A percentile compares a stretch with the other conserved stretches of the same genome.
phyloP scores from a whole-genome alignment of 345 rosid genomes.

The Clausena lansium region DNA sequence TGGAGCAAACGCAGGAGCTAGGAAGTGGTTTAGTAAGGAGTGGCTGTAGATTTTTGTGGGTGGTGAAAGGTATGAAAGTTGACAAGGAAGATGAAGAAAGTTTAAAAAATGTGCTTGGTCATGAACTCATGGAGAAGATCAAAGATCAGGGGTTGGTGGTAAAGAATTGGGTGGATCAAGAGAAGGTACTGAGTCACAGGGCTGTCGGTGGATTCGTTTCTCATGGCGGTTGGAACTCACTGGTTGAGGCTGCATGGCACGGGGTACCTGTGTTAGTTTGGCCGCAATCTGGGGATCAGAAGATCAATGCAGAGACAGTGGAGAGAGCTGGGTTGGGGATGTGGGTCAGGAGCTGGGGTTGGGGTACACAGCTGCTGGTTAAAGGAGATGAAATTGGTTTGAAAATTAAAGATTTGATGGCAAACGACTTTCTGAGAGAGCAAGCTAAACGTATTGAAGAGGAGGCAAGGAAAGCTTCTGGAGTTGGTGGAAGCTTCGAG shows the following conservation, averaged over 20 bases:
- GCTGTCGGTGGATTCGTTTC: slow-evolving; percentile 41
- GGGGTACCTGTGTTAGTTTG: slow-evolving; percentile 45
- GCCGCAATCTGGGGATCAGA: slow-evolving; percentile 50
- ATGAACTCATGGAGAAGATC: slow-evolving; percentile 16
- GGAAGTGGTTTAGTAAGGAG: slow-evolving; percentile 37
- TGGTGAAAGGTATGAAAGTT: slow-evolving; percentile 27
- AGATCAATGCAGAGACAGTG: slow-evolving; percentile 34
- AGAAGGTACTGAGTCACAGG: slow-evolving; percentile 28
- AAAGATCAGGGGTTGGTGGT: slow-evolving; percentile 29
- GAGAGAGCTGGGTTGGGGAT: slow-evolving; percentile 32
- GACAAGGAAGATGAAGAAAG: slow-evolving; percentile 42
- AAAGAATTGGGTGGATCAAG: slow-evolving; percentile 46
- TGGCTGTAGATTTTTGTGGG: slow-evolving; percentile 39
- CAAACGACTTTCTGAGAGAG: slow-evolving; percentile 16
- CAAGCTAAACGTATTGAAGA: slow-evolving; percentile 23
- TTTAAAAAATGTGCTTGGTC: slow-evolving; percentile 30
- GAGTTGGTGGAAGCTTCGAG: slow-evolving; percentile 27
- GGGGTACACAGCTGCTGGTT: slow-evolving; percentile 22
- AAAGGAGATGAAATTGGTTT: slow-evolving; percentile 37
- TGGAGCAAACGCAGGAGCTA: slow-evolving; percentile 40
- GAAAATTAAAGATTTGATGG: slow-evolving; percentile 35
- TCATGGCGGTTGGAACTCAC: slow-evolving; percentile 49
- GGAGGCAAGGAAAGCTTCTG: slow-evolving; percentile 32
- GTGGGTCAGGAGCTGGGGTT: slow-evolving; percentile 31
- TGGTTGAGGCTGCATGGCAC: slow-evolving; percentile 37